phyloP scores from a whole-genome alignment of 306 rosid genomes.

The Citrullus amarus region DNA sequence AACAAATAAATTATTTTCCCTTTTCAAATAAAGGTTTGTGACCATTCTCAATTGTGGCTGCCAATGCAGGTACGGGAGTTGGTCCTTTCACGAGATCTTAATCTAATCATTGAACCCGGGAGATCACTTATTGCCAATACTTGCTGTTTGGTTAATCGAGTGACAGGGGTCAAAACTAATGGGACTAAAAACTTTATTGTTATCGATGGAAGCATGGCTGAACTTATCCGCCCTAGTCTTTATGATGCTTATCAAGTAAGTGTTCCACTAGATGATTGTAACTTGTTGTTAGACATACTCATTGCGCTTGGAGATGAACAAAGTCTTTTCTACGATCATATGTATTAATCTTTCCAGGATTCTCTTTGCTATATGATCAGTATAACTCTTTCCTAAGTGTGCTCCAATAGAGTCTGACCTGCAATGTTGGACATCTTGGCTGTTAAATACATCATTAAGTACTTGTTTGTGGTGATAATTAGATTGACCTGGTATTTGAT shows the following conservation, averaged over 20 bases:
- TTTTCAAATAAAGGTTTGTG: not conserved
- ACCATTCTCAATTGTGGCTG: not conserved
- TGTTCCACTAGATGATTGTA: slow-evolving; percentile 1
- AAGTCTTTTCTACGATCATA: not conserved
- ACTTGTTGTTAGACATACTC: not conserved
- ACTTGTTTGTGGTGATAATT: not conserved
- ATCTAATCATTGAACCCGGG: slow-evolving; percentile 94
- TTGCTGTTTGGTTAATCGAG: slow-evolving; percentile 83
- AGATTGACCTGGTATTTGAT: slow-evolving; percentile 4
- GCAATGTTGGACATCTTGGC: not conserved
- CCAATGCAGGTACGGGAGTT: slow-evolving; percentile 61
- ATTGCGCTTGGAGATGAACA: not conserved
- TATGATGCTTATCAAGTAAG: slow-evolving; percentile 92
- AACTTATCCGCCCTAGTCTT: slow-evolving; percentile 95
- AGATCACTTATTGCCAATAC: slow-evolving; percentile 94
- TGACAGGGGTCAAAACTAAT: slow-evolving; percentile 88
- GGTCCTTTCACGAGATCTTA: slow-evolving; percentile 67
- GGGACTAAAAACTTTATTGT: slow-evolving; percentile 89
- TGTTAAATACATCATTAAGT: not conserved
- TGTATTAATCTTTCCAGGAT: not conserved
- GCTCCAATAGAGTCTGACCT: not conserved
- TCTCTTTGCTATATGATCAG: not conserved
- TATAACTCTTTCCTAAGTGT: not conserved
- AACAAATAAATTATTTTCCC: not conserved
- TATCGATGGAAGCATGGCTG: slow-evolving; percentile 97